Evolutionary conservation across 352 stramenopile species (phyloP).

Genomic region (Phytopythium vexans): DNA sequence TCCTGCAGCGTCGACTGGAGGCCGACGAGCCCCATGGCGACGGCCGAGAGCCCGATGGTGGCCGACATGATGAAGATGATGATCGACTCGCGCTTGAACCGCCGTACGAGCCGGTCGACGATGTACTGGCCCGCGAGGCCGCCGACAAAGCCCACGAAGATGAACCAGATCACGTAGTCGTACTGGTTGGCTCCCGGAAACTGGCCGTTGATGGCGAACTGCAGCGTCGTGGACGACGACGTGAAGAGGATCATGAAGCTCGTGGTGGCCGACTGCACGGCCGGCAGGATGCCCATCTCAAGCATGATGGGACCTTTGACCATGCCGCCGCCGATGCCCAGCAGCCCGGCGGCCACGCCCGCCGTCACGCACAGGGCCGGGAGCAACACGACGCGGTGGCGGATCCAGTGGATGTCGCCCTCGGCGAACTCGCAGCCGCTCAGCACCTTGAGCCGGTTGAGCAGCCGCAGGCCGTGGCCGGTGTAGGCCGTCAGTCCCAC

Average conservation of each 20-base stretch:
- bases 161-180: conserved; percentile 92
- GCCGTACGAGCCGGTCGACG: conserved; percentile 89
- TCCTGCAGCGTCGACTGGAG: conserved; percentile 54
- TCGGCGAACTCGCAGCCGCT: conserved; percentile 78
- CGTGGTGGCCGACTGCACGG: conserved; percentile 88
- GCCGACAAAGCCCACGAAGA: conserved; percentile 88
- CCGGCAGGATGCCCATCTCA: conserved; percentile 93
- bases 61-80: conserved; percentile 72
- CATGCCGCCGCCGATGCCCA: conserved; percentile 96
- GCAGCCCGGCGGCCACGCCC: conserved; percentile 92
- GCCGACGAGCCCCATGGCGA: conserved; percentile 70
- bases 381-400: conserved; percentile 86
- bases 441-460: conserved; percentile 72
- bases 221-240: conserved; percentile 92
- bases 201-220: conserved; percentile 80
- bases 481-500: conserved; percentile 52
- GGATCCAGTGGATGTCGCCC: conserved; percentile 95
- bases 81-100: conserved; percentile 87
- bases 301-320: conserved; percentile 98
- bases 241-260: conserved; percentile 91
- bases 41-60: conserved; percentile 68
- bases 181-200: conserved; percentile 74
- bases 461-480: conserved; percentile 52
- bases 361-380: conserved; percentile 91
- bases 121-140: conserved; percentile 71